Evolutionary conservation across 148 eudicot genomes (phyloP).

Genomic region (Spergularia marina): DNA sequence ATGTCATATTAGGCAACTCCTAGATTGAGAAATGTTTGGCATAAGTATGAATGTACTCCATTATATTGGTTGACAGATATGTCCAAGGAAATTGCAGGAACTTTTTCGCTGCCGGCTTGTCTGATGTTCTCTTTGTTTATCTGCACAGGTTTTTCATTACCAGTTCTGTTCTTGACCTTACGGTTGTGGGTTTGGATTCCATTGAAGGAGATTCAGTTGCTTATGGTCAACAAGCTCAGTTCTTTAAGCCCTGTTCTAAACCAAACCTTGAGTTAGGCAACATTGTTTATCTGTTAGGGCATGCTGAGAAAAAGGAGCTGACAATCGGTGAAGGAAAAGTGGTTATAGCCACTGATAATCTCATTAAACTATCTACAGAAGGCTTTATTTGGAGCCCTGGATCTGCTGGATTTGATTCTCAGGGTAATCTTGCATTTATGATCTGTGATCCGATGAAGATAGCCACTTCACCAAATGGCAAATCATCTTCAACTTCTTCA

Average conservation of each 20-base stretch:
- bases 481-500: conserved; percentile 70
- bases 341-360: conserved; percentile 94
- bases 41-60: neutral
- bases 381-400: conserved; percentile 79
- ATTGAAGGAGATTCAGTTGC: conserved; percentile 69
- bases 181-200: conserved; percentile 82
- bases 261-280: conserved; percentile 74
- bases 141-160: conserved; percentile 81
- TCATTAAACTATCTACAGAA: conserved; percentile 82
- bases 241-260: conserved; percentile 72
- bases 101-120: neutral
- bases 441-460: conserved; percentile 98
- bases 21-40: neutral
- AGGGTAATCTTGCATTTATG: conserved; percentile 94
- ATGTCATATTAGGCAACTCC: conserved; percentile 5
- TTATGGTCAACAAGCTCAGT: conserved; percentile 64
- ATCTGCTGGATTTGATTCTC: conserved; percentile 87
- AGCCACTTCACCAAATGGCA: conserved; percentile 73
- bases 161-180: conserved; percentile 93
- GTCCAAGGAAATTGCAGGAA: neutral
- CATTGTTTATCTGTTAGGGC: conserved; percentile 72
- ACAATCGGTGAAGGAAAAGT: conserved; percentile 90
- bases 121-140: conserved; percentile 1
- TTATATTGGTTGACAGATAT: too few species aligned
- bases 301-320: conserved; percentile 60